Evolutionary conservation across 108 stramenopile species (phyloP).

Genomic region (Nitzschia palea): DNA sequence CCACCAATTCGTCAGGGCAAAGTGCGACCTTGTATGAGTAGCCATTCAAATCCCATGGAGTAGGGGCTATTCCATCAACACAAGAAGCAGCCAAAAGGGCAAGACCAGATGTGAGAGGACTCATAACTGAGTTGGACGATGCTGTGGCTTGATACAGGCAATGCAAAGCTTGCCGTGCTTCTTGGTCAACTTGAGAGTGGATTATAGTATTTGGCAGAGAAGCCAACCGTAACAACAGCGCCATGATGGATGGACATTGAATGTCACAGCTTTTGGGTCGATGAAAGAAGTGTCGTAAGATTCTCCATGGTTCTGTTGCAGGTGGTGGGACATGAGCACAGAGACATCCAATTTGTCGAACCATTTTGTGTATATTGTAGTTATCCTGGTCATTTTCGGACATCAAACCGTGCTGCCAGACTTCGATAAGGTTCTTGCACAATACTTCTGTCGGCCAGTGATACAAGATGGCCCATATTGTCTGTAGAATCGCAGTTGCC

Average conservation of each 20-base stretch:
- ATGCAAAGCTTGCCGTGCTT: conserved; percentile 15
- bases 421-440: background rate
- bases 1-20: background rate
- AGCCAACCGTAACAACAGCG: conserved; percentile 53
- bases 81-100: conserved; percentile 22
- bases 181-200: conserved; percentile 12
- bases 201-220: conserved; percentile 25
- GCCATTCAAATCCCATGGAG: conserved; percentile 39
- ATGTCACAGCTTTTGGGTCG: background rate
- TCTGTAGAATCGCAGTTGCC: conserved; percentile 36
- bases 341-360: conserved; percentile 39
- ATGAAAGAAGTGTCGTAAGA: conserved; percentile 1
- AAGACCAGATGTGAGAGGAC: background rate
- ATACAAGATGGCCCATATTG: conserved; percentile 46
- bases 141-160: conserved; percentile 10
- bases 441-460: conserved; percentile 23
- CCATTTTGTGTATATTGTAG: conserved; percentile 29
- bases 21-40: conserved; percentile 14
- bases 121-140: background rate
- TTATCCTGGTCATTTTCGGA: background rate
- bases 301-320: background rate
- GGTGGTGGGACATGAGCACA: conserved; percentile 31
- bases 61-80: conserved; percentile 42
- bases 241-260: conserved; percentile 23
- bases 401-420: conserved; percentile 11